A percentile compares a stretch with the other conserved stretches of the same genome.
Conservation (phyloP, 169 alveolate species). For the Cryptosporidium bovis region DNA sequence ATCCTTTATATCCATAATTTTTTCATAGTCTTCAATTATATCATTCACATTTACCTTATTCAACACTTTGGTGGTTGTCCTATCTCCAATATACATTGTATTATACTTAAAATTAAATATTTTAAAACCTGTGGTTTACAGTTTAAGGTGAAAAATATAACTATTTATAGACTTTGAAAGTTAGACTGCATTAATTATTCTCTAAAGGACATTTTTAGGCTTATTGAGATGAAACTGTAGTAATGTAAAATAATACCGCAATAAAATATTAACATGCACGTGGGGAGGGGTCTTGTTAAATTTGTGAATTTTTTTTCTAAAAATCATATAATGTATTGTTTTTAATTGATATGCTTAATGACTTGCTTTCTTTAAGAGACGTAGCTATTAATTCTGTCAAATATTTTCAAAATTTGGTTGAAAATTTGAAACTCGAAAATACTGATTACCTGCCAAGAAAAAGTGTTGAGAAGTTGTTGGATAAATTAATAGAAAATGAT, state of each 20-base stretch:
- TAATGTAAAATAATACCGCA: conserved; percentile 29
- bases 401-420: conserved; percentile 18
- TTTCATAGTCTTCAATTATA: no score
- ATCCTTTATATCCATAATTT: no score
- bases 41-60: no score
- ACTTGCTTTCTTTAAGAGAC: conserved; percentile 21
- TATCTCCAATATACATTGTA: no score
- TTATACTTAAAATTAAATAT: no score
- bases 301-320: not conserved
- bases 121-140: no score
- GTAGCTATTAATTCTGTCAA: conserved; percentile 26
- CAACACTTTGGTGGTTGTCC: no score
- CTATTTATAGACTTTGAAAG: no score
- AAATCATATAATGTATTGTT: not conserved
- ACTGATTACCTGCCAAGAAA: conserved; percentile 15
- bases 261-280: conserved; percentile 34
- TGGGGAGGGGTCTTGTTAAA: conserved; percentile 30
- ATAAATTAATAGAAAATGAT: not conserved
- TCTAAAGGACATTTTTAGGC: no score
- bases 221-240: no score
- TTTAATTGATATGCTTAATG: conserved; percentile 52
- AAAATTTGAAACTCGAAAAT: conserved; percentile 5
- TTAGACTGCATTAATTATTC: no score
- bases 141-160: no score
- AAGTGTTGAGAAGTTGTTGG: not conserved